Evolutionary conservation across 352 stramenopile species (phyloP).

Genomic region (Plasmopara muralis): DNA sequence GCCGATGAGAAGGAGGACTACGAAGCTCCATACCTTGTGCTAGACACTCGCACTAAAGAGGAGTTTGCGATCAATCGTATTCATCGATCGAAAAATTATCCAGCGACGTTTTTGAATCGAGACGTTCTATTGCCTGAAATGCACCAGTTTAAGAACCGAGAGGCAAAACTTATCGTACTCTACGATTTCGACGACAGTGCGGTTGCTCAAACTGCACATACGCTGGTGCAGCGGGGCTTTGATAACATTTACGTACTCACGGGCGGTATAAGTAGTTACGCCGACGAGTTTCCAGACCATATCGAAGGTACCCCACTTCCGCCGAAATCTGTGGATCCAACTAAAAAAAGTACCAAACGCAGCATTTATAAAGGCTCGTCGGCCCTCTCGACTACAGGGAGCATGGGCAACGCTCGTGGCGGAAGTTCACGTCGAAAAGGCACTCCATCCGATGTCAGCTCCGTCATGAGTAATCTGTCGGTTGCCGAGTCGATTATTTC

Average conservation of each 20-base stretch:
- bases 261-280: slow-evolving; percentile 55
- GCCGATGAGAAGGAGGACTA: slow-evolving; percentile 72
- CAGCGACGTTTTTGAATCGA: slow-evolving; percentile 46
- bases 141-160: slow-evolving; percentile 76
- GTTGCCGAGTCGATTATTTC: slow-evolving; percentile 77
- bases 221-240: slow-evolving; percentile 72
- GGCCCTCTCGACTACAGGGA: neutral
- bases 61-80: slow-evolving; percentile 68
- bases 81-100: slow-evolving; percentile 61
- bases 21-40: slow-evolving; percentile 64
- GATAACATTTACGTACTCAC: slow-evolving; percentile 83
- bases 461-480: slow-evolving; percentile 30
- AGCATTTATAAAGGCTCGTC: slow-evolving; percentile 50
- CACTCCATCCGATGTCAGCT: no score
- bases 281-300: slow-evolving; percentile 52
- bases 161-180: slow-evolving; percentile 65
- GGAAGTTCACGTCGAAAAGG: no score
- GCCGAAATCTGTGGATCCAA: slow-evolving; percentile 42
- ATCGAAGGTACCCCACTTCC: slow-evolving; percentile 56
- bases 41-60: slow-evolving; percentile 63
- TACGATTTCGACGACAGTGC: slow-evolving; percentile 75
- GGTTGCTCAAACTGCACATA: slow-evolving; percentile 50
- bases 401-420: no score
- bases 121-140: slow-evolving; percentile 66
- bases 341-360: slow-evolving; percentile 40